Percentiles rank a stretch among this genome's conserved stretches.
phyloP scores from a whole-genome alignment of 305 asterid genomes.

The Fraxinus nigra region DNA sequence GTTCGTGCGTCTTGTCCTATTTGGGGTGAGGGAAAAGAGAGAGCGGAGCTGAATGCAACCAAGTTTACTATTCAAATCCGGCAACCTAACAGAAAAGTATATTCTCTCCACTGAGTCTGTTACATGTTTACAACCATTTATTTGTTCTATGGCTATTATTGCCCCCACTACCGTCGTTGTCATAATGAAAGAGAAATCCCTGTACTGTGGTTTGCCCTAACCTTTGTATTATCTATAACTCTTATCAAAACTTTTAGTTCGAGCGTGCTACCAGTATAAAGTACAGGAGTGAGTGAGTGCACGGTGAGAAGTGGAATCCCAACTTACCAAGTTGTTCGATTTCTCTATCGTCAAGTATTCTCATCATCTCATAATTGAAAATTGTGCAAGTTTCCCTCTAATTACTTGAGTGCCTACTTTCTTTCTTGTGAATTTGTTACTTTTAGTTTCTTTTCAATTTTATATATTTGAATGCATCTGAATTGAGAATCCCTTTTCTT shows the following conservation, averaged over 20 bases:
- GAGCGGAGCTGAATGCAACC: not conserved
- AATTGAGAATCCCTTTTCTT: not conserved
- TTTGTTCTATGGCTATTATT: not conserved
- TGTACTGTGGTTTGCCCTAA: not conserved
- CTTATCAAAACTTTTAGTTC: not conserved
- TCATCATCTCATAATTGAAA: not conserved
- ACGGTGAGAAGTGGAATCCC: not conserved
- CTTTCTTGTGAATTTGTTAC: not conserved
- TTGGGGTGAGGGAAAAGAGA: not conserved
- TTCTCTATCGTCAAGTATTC: constrained; percentile 22
- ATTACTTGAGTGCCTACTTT: constrained; percentile 7
- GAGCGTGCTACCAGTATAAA: not conserved
- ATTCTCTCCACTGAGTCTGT: not conserved
- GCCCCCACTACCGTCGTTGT: not conserved
- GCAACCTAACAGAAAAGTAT: not conserved
- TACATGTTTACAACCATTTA: not conserved
- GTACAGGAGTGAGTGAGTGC: not conserved
- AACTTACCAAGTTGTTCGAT: not conserved
- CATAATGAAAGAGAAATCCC: not conserved
- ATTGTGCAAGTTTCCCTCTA: not conserved
- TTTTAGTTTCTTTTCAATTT: not conserved
- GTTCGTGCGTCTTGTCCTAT: not conserved
- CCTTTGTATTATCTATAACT: not conserved
- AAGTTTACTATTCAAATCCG: not conserved
- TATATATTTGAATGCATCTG: not conserved